Evolutionary conservation across 768 basidiomycete genomes (phyloP).

Genomic region (Favolaschia claudopus): DNA sequence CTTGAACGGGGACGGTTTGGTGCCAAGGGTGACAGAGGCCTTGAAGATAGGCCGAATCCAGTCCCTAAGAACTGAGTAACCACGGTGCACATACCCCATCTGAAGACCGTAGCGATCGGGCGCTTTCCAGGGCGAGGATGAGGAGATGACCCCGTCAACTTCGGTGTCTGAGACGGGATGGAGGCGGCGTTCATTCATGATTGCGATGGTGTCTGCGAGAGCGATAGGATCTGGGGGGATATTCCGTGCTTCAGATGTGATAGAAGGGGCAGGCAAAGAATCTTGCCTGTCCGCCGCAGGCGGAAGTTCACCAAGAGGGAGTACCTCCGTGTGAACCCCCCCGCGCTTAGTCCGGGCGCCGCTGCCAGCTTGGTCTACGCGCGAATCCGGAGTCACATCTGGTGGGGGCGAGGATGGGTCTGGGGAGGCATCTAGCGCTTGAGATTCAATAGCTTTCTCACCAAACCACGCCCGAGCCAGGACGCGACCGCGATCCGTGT

Average conservation of each 20-base stretch:
- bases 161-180: neutral
- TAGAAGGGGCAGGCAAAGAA: neutral
- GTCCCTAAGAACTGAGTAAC: neutral
- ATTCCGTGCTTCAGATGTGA: neutral
- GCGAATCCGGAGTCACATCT: neutral
- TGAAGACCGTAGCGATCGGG: neutral
- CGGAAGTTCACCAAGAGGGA: neutral
- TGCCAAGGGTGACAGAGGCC: neutral
- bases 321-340: neutral
- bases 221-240: neutral
- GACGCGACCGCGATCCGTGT: neutral
- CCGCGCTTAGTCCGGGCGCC: conserved; percentile 2
- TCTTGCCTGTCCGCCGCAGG: conserved; percentile 7
- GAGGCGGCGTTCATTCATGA: neutral
- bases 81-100: neutral
- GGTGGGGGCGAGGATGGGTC: no score
- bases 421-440: no score
- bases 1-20: no score
- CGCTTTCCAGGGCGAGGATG: neutral
- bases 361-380: neutral
- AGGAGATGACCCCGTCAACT: neutral
- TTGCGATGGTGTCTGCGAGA: neutral
- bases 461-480: conserved; percentile 1
- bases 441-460: no score
- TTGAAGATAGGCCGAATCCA: neutral